Conservation (phyloP, 202 grass and related monocot species). For the Carex sylvatica region DNA sequence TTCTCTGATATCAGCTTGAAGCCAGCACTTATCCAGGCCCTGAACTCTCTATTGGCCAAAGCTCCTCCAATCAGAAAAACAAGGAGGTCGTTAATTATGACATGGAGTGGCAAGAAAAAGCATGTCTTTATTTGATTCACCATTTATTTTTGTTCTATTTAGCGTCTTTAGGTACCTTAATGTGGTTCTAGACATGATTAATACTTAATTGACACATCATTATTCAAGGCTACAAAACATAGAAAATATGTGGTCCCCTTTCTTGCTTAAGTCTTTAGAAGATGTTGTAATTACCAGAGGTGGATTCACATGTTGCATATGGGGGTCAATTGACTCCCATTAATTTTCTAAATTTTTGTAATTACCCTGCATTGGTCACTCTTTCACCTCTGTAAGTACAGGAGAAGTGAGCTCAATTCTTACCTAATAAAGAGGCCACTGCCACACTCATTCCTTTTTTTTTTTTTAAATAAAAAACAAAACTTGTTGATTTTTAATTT, state of each 20-base stretch:
- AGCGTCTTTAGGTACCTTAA: not conserved
- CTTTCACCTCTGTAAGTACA: not conserved
- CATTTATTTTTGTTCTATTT: not conserved
- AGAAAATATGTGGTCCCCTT: not conserved
- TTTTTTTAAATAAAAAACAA: too few species aligned
- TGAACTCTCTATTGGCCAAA: constrained; percentile 26
- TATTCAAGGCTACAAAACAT: not conserved
- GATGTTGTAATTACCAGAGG: not conserved
- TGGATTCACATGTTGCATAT: too few species aligned
- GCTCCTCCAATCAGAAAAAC: constrained; percentile 27
- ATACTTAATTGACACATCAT: not conserved
- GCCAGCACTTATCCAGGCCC: constrained; percentile 7
- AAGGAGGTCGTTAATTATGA: constrained; percentile 18
- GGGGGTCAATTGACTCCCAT: too few species aligned
- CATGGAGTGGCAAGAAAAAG: constrained; percentile 25
- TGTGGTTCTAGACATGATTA: not conserved
- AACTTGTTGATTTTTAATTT: not conserved
- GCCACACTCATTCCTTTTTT: not conserved
- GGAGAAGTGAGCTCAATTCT: not conserved
- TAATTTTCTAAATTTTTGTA: too few species aligned
- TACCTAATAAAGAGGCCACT: not conserved
- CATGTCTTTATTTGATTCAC: not conserved
- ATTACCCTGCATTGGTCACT: not conserved
- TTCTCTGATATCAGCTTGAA: constrained; percentile 20
- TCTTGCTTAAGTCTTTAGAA: not conserved